Conservation (phyloP, 1,284 basidiomycete genomes). For the Ganoderma lucidum region DNA sequence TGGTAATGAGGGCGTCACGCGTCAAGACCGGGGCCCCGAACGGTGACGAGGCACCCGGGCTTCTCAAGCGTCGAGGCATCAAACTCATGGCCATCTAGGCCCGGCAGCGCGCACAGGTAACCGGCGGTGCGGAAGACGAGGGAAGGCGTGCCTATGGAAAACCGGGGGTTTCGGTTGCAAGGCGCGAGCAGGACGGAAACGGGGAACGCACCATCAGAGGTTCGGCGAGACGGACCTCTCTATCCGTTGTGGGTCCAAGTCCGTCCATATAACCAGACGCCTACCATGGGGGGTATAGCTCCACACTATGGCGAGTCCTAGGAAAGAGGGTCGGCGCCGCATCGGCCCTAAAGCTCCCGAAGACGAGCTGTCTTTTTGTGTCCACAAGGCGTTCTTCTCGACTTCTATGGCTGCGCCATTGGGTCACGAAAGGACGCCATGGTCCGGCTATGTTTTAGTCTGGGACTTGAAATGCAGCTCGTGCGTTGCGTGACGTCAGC, state of each 20-base stretch:
- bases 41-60: neutral
- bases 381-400: neutral
- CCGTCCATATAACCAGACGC: slow-evolving; percentile 4
- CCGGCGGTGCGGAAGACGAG: slow-evolving; percentile 9
- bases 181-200: slow-evolving; percentile 6
- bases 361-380: neutral
- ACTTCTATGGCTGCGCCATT: neutral
- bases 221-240: slow-evolving; percentile 15
- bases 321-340: neutral
- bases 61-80: slow-evolving; percentile 18
- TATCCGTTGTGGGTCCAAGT: slow-evolving; percentile 27
- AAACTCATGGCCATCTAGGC: slow-evolving; percentile 6
- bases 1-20: neutral
- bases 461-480: neutral
- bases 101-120: neutral
- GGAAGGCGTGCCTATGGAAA: slow-evolving; percentile 12
- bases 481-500: neutral
- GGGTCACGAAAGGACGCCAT: neutral
- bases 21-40: slow-evolving; percentile 1
- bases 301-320: slow-evolving; percentile 6
- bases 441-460: neutral
- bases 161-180: slow-evolving; percentile 11
- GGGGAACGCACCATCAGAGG: slow-evolving; percentile 7
- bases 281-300: slow-evolving; percentile 4
- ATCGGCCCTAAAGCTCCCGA: neutral